These are phyloP conservation scores for Suhomyces maxii DNA, from an alignment of 1,139 yeast species.

Conservation along the genomic window DNA sequence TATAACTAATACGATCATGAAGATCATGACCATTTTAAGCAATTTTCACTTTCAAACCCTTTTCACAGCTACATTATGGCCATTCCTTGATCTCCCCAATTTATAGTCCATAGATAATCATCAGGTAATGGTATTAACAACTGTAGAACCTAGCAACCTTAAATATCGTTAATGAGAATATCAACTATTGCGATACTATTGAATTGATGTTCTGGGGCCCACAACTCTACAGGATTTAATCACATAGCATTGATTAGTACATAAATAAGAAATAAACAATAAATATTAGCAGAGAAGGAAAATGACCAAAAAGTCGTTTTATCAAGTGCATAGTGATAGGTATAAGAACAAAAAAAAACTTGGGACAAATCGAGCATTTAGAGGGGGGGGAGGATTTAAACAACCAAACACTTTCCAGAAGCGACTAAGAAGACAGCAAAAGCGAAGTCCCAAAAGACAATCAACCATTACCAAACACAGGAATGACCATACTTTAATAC, in stretches of 20 bases:
- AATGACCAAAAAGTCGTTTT: neutral
- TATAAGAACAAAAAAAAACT: neutral
- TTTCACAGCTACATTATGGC: too few species aligned
- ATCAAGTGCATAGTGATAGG: neutral
- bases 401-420: conserved; percentile 10
- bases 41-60: too few species aligned
- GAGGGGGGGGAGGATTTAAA: neutral
- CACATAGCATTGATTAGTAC: conserved; percentile 8
- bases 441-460: neutral
- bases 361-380: neutral
- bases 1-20: too few species aligned
- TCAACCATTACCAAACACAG: too few species aligned
- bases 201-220: too few species aligned
- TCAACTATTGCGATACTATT: too few species aligned
- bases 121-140: neutral
- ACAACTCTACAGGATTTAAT: neutral
- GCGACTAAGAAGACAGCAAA: conserved; percentile 3
- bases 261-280: conserved; percentile 10
- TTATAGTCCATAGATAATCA: neutral
- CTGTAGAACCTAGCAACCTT: too few species aligned
- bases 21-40: too few species aligned
- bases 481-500: too few species aligned
- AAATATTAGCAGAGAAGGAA: conserved; percentile 5
- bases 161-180: too few species aligned
- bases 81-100: neutral